phyloP scores from a whole-genome alignment of 179 eudicot genomes.

The Gypsophila paniculata region DNA sequence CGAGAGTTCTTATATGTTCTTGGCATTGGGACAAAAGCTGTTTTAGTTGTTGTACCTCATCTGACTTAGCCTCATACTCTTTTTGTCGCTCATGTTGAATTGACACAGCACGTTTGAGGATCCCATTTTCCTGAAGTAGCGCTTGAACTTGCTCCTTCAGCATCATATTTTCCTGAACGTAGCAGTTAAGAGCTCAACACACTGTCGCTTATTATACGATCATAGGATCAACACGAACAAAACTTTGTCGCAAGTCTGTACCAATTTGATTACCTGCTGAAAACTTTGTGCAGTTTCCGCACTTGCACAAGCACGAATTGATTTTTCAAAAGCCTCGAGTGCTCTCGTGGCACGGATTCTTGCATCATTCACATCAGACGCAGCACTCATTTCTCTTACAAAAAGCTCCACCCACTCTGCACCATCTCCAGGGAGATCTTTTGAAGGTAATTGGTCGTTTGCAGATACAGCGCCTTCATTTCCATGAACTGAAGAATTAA shows the following conservation, averaged over 20 bases:
- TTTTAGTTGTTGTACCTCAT: slow-evolving; percentile 39
- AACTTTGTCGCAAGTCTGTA: too few species aligned
- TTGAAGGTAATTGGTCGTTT: slow-evolving; percentile 21
- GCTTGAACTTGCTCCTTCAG: slow-evolving; percentile 36
- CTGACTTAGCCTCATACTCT: slow-evolving; percentile 37
- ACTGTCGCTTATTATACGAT: neutral
- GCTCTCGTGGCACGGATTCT: slow-evolving; percentile 43
- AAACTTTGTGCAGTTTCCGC: slow-evolving; percentile 31
- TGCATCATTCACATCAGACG: slow-evolving; percentile 42
- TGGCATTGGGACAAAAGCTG: slow-evolving; percentile 44
- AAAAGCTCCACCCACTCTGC: slow-evolving; percentile 49
- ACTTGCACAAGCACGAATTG: slow-evolving; percentile 28
- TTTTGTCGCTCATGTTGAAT: slow-evolving; percentile 47
- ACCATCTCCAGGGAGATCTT: slow-evolving; percentile 29
- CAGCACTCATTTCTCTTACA: slow-evolving; percentile 43
- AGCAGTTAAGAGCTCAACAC: slow-evolving; percentile 2
- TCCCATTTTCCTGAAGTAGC: slow-evolving; percentile 38
- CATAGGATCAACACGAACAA: neutral
- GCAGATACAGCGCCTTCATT: slow-evolving; percentile 24
- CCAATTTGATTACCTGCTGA: slow-evolving; percentile 29
- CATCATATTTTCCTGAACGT: slow-evolving; percentile 31
- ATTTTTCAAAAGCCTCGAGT: slow-evolving; percentile 45
- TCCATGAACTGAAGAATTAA: slow-evolving; percentile 20
- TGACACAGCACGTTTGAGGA: slow-evolving; percentile 45
- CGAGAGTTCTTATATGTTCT: slow-evolving; percentile 39